Conservation (phyloP, 1,284 basidiomycete species). For the Cutaneotrichosporon sp. region DNA sequence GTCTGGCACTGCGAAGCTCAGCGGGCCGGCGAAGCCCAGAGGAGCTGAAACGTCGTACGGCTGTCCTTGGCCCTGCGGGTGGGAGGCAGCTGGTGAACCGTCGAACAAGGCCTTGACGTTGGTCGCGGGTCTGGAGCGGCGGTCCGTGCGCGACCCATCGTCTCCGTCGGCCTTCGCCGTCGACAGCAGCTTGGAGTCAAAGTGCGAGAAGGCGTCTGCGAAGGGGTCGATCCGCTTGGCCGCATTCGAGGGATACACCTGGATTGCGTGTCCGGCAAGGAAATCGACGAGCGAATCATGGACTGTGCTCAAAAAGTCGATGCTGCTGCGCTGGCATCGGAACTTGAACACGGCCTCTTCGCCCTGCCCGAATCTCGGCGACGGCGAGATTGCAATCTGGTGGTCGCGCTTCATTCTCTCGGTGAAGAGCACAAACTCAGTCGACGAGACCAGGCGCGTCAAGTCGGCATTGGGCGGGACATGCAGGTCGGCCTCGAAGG, state of each 20-base stretch:
- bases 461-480: conserved; percentile 80
- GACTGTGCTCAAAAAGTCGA: conserved; percentile 82
- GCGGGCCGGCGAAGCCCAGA: no score
- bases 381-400: conserved; percentile 80
- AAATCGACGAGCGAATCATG: conserved; percentile 91
- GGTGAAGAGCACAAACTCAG: conserved; percentile 71
- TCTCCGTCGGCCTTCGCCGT: conserved; percentile 56
- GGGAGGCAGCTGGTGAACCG: conserved; percentile 62
- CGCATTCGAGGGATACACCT: conserved; percentile 48
- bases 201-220: conserved; percentile 91
- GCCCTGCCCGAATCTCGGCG: conserved; percentile 51
- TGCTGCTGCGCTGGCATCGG: conserved; percentile 87
- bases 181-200: conserved; percentile 88
- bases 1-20: conserved; percentile 27
- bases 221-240: conserved; percentile 70
- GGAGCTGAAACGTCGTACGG: conserved; percentile 40
- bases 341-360: conserved; percentile 90
- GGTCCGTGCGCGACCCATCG: conserved; percentile 64
- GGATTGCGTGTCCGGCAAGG: conserved; percentile 68
- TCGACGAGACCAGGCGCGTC: conserved; percentile 63
- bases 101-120: conserved; percentile 94
- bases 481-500: conserved; percentile 92
- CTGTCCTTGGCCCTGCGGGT: no score
- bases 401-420: conserved; percentile 91
- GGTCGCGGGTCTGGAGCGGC: conserved; percentile 73